Evolutionary conservation across 805 yeast genomes (phyloP).

Genomic region (Spathaspora gorwiae): DNA sequence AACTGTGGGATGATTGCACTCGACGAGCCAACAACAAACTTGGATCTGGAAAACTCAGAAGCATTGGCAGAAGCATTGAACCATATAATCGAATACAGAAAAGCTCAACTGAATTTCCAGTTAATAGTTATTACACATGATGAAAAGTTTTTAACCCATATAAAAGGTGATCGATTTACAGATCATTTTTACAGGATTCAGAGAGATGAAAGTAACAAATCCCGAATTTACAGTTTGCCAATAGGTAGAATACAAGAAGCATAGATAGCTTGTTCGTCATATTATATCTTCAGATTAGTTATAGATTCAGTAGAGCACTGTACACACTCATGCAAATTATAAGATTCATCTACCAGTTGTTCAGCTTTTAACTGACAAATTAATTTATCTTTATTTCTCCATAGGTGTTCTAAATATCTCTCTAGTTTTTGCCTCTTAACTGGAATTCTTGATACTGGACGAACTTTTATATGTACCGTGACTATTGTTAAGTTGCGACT

Average conservation of each 20-base stretch:
- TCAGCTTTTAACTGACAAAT: constrained; percentile 19
- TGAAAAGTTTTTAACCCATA: constrained; percentile 78
- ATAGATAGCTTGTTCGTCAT: neutral
- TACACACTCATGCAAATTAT: neutral
- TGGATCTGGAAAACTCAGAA: constrained; percentile 85
- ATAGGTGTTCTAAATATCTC: constrained; percentile 69
- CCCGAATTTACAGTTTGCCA: constrained; percentile 57
- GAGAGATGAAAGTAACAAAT: constrained; percentile 77
- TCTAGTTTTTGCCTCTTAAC: constrained; percentile 53
- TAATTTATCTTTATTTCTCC: constrained; percentile 64
- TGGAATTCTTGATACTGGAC: constrained; percentile 46
- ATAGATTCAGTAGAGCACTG: neutral
- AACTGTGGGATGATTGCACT: constrained; percentile 94
- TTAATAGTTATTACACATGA: constrained; percentile 95
- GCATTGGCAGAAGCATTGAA: constrained; percentile 79
- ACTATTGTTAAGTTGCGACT: constrained; percentile 27
- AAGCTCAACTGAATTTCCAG: constrained; percentile 83
- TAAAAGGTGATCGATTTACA: constrained; percentile 80
- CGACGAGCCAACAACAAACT: constrained; percentile 96
- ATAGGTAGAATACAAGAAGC: constrained; percentile 35
- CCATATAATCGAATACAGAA: constrained; percentile 68
- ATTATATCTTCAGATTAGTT: constrained; percentile 6
- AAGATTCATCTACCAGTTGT: neutral
- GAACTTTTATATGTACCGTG: constrained; percentile 45
- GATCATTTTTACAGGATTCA: constrained; percentile 81